Conservation (phyloP, 306 rosid species). For the Begonia peltatifolia region DNA sequence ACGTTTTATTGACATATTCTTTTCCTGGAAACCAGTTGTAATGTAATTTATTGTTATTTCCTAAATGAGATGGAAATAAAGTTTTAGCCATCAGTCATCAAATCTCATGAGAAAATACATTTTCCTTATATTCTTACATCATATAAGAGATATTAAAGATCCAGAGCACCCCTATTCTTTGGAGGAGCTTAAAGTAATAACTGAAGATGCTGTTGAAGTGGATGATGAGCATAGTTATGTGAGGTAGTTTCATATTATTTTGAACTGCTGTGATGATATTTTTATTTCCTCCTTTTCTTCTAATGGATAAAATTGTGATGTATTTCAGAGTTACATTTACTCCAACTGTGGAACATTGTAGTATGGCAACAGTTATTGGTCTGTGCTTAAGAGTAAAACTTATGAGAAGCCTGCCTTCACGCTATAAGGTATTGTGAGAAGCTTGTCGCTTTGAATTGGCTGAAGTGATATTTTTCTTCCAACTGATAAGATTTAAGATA, state of each 20-base stretch:
- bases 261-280: not conserved
- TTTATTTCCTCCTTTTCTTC: not conserved
- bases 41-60: slow-evolving; percentile 15
- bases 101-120: not conserved
- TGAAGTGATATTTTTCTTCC: no score
- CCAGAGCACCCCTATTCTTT: slow-evolving; percentile 89
- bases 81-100: no score
- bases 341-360: slow-evolving; percentile 92
- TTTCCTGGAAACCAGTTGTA: slow-evolving; percentile 76
- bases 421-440: slow-evolving; percentile 50
- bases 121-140: slow-evolving; percentile 67
- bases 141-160: slow-evolving; percentile 89
- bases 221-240: slow-evolving; percentile 56
- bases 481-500: no score
- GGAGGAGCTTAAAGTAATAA: slow-evolving; percentile 93
- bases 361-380: slow-evolving; percentile 93
- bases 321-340: slow-evolving; percentile 85
- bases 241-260: slow-evolving; percentile 26
- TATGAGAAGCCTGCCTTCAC: slow-evolving; percentile 70
- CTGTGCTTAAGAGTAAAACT: slow-evolving; percentile 86
- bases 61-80: slow-evolving; percentile 2
- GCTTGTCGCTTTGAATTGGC: no score
- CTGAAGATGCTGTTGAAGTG: slow-evolving; percentile 81
- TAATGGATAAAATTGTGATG: slow-evolving; percentile 7
- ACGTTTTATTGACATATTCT: slow-evolving; percentile 64